Conservation (phyloP, 139 green algal genomes). For the Spirogloea muscicola region DNA sequence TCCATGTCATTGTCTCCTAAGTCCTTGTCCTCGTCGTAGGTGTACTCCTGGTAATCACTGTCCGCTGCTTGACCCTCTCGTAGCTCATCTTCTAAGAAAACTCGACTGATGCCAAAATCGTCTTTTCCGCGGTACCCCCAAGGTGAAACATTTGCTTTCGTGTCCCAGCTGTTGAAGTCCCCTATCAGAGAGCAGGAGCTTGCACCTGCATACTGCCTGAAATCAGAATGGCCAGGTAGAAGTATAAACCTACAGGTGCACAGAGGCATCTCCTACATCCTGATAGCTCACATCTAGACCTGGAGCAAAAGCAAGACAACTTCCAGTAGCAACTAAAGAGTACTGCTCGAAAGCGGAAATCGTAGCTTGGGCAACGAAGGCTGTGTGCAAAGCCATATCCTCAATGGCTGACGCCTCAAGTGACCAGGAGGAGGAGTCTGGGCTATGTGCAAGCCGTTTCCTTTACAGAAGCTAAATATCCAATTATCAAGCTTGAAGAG, state of each 20-base stretch:
- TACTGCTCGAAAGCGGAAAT: too few relatives aligned
- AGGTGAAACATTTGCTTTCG: slow-evolving; percentile 41
- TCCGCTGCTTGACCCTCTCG: slow-evolving; percentile 1
- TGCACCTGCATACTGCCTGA: slow-evolving; percentile 13
- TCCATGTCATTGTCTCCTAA: slow-evolving; percentile 20
- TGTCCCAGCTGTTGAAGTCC: slow-evolving; percentile 92
- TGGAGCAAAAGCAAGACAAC: not conserved
- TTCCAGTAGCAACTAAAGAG: too few relatives aligned
- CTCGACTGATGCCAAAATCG: slow-evolving; percentile 77
- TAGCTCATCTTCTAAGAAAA: slow-evolving; percentile 43
- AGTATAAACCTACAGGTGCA: too few relatives aligned
- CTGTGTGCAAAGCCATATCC: too few relatives aligned
- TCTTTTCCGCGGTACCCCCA: slow-evolving; percentile 49
- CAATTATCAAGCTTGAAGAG: too few relatives aligned
- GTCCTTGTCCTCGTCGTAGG: slow-evolving; percentile 10
- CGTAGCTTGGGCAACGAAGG: too few relatives aligned
- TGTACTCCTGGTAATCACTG: slow-evolving; percentile 17
- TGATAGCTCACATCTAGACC: not conserved
- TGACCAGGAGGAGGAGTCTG: not conserved
- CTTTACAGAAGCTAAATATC: too few relatives aligned
- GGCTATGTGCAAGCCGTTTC: too few relatives aligned
- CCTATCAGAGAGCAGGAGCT: slow-evolving; percentile 81
- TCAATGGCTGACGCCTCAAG: too few relatives aligned
- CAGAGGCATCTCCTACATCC: too few relatives aligned
- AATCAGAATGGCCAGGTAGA: not conserved